A percentile compares a stretch with the other conserved stretches of the same genome.
Conservation (phyloP, 192 early-diverging fungal genomes). For the Coemansia guatemalensis region DNA sequence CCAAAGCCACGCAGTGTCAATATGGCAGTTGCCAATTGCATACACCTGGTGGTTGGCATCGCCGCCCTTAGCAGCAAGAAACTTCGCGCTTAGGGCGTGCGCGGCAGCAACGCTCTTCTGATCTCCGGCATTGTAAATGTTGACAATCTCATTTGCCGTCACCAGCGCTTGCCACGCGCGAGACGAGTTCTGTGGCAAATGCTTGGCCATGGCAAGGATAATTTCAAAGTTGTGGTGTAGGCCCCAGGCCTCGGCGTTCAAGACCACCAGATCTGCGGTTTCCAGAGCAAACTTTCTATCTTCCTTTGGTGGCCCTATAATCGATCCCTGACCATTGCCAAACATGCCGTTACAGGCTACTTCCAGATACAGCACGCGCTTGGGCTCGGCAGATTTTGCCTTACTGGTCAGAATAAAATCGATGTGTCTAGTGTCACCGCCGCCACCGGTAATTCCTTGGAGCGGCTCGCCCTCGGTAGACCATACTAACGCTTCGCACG, state of each 20-base stretch:
- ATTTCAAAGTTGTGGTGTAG: conserved; percentile 79
- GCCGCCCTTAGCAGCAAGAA: conserved; percentile 66
- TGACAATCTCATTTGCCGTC: conserved; percentile 78
- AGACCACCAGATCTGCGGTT: conserved; percentile 68
- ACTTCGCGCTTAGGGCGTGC: conserved; percentile 56
- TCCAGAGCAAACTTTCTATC: conserved; percentile 63
- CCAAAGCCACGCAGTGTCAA: conserved; percentile 94
- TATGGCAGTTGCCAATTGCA: conserved; percentile 94
- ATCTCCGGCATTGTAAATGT: conserved; percentile 56
- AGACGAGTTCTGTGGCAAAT: conserved; percentile 67
- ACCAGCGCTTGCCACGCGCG: conserved; percentile 78
- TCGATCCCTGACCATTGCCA: conserved; percentile 56
- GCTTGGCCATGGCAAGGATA: conserved; percentile 67
- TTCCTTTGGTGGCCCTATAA: conserved; percentile 62
- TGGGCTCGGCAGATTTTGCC: conserved; percentile 48
- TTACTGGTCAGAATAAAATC: conserved; percentile 55
- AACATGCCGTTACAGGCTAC: conserved; percentile 94
- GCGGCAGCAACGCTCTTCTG: conserved; percentile 40
- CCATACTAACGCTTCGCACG: conserved; percentile 92
- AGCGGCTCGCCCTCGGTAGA: conserved; percentile 74
- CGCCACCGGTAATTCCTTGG: conserved; percentile 86
- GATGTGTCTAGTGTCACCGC: conserved; percentile 29
- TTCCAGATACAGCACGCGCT: conserved; percentile 80
- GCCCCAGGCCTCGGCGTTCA: conserved; percentile 66
- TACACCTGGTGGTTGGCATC: conserved; percentile 68